Evolutionary conservation across 306 rosid species (phyloP), one percentile per base, ranked within the genome.

Genomic region (Neltuma alba): DNA sequence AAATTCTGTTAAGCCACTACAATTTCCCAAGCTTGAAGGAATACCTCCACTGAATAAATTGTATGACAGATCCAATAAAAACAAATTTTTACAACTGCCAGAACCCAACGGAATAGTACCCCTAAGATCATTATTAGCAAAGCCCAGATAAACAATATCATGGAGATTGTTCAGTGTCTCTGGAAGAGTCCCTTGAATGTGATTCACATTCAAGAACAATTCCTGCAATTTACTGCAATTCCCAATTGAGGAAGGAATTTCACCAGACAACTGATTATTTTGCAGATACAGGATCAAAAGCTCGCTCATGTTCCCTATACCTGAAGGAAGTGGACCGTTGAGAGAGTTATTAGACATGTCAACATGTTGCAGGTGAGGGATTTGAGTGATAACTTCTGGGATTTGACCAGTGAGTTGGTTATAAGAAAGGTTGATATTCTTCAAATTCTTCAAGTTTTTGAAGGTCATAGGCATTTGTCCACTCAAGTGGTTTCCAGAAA

Each of bases 1-100:
- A 74, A 94, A 81, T 34, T 5, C 0, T 10, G 21, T 27, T 80
- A 94, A 80, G 69, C 40, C 33, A 81, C 80, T 85, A 66, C 97
- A 94, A 25, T 91, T 89, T 52, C 97, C 97, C 74, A 94, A 82
- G 73, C 83, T 72, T 7, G 86, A 76, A 10, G 97, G 93, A 83
- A 94, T 48, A 13, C 87, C 85, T 72, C 93, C 93, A 70, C 81
- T 86, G 15, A 87, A 91, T 36, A 71, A 38, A 64, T 92, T 94
- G 81, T 0, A 54, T 9, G 97, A 89, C 34, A 94, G 60, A 83
- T 92, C 98, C 87, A 92, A 61, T 30, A 2, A 48, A 7, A 0
- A 2, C 21, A 94, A 41, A 34, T 27, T 91, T 57, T 86, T 47
- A 74, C 94, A 89, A 52, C 30, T 72, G 0, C 85, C 85, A 15